Base-by-base conservation (phyloP, 768 basidiomycete species). In the Tubosaeta sp. region DNA sequence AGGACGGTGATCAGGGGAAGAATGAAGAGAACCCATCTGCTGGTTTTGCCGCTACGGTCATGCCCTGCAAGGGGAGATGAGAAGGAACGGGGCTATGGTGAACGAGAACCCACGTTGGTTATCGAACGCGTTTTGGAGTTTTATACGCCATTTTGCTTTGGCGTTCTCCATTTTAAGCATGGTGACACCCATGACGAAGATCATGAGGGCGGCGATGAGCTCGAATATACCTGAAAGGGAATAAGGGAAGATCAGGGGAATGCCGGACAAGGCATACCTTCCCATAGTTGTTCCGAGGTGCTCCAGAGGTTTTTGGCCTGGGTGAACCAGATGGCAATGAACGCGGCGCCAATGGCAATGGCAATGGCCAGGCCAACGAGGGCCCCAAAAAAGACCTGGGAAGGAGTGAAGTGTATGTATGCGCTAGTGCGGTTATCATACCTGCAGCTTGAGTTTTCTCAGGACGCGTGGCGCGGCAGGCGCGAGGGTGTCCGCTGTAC, bases 81-180 rank as follows among this genome's bases (percentile, higher is more conserved):
- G 7, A 29, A 29, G 48, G 11, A 38, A 11, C 0, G 31, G 25
- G 56, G 29, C 14, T 37, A 7, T 25, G 32, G 38, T 26, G 3
- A n/a, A 43, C 22, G 33, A 12, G 19, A 2, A 61, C 77, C 35
- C 54, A 83, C 85, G 58, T 51, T 79, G 69, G 14, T 75, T 79
- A 22, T 77, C 73, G 71, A 97, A 97, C 1, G 94, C 88, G 12
- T 74, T 75, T 51, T 84, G 76, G 44, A 98, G 83, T 74, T 95
- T 97, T 64, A 91, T 71, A 58, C 91, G 82, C 95, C 95, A 99
- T 70, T 91, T 93, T n/a, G 86, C 80, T 67, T 92, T 89, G 11
- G 95, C 88, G 63, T 86, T 78, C 69, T 98, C 95, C 81, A 99
- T 85, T 66, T 91, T 93, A 54, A 99, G 82, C 88, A 98, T 95